Evolutionary conservation across 1,284 basidiomycete genomes (phyloP), one percentile per base, ranked within the genome.

Genomic region (Papiliotrema laurentii): DNA sequence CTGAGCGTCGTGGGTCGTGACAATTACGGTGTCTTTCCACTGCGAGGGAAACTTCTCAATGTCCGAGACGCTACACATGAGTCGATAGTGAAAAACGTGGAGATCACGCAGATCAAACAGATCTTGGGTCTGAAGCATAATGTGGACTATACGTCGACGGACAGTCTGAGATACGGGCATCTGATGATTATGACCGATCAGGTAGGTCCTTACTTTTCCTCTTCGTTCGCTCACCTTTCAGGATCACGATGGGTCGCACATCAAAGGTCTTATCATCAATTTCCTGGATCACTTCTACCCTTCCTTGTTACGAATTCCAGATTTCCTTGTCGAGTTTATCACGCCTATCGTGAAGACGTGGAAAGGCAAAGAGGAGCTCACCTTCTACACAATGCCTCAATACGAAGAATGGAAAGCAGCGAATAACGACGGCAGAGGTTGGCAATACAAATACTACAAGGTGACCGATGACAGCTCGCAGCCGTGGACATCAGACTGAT

Each of bases 121-220:
- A 98, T 98, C 61, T 81, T 99, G 77, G 96, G 96, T 19, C 75
- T 98, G 51, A 91, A 96, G 72, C 91, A 96, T 69, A 88, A 87
- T 64, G 92, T 92, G 73, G 85, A 86, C 55, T 99, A 99, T 72
- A 77, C 76, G 22, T 82, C 81, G 46, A 76, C 81, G 16, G 77
- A 80, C 42, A 86, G 81, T 59, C 75, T 99, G 67, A 84, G 96
- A 22, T 99, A 99, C 66, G 96, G 96, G 1, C 84, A 86, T 50
- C 73, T 99, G 53, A 99, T 99, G 96, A 92, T 99, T 67, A 99
- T 99, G 96, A 93, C 96, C 13, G 96, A 99, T 85, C 93, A 97
- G 81, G 90, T 89, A 39, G 45, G 56, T 52, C 16, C 63, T 19
- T 14, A n/a, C 3, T 10, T 39, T 9, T 13, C n/a, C 45, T 39